These are phyloP conservation scores for Ceratocystis cacaofunesta DNA, from an alignment of 2,329 filamentous ascomycete genomes.

Conservation along the genomic window DNA sequence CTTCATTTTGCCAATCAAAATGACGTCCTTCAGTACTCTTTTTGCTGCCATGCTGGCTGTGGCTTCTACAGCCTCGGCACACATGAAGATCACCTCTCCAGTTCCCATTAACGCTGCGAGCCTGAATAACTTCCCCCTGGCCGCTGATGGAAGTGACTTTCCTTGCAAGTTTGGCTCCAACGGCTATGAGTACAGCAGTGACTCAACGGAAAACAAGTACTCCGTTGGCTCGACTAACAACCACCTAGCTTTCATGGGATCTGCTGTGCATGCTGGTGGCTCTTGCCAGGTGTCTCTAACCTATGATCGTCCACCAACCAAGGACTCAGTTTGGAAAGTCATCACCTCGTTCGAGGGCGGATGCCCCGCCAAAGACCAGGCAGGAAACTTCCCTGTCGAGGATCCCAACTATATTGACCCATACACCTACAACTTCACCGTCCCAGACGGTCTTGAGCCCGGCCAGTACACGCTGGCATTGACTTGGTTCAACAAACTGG, in stretches of 20 bases:
- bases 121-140: conserved; percentile 49
- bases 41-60: conserved; percentile 38
- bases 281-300: conserved; percentile 84
- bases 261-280: conserved; percentile 75
- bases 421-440: conserved; percentile 50
- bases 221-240: conserved; percentile 44
- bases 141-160: conserved; percentile 47
- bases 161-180: conserved; percentile 60
- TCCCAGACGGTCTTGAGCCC: conserved; percentile 55
- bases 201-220: conserved; percentile 38
- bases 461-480: conserved; percentile 75
- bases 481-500: conserved; percentile 89
- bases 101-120: conserved; percentile 38
- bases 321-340: conserved; percentile 63
- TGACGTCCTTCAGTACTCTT: conserved; percentile 26
- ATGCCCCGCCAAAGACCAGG: conserved; percentile 49
- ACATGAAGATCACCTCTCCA: conserved; percentile 61
- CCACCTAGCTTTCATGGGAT: conserved; percentile 50
- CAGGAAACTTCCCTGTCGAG: conserved; percentile 40
- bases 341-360: conserved; percentile 79
- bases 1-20: background rate
- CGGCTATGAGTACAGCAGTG: background rate
- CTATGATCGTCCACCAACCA: conserved; percentile 55
- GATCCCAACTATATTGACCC: conserved; percentile 32
- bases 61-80: conserved; percentile 48